A percentile compares a stretch with the other conserved stretches of the same genome.
Conservation (phyloP, 2,329 filamentous ascomycete genomes). For the Colletotrichum higginsianum region DNA sequence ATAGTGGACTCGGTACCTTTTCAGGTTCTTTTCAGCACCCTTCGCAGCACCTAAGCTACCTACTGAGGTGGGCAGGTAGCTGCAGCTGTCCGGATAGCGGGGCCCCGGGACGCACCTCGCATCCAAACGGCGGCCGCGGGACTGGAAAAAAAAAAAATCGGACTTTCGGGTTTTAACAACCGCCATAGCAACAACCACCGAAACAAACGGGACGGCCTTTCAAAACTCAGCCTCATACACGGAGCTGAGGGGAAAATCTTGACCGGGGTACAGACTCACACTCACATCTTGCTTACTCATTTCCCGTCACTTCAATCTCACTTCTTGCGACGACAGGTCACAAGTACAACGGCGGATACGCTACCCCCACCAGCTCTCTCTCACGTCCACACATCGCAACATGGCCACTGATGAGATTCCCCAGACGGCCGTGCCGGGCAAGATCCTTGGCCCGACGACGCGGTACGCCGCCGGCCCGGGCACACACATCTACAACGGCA, state of each 20-base stretch:
- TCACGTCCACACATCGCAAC: conserved; percentile 28
- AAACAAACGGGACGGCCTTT: conserved; percentile 27
- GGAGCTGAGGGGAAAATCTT: conserved; percentile 14
- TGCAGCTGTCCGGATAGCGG: conserved; percentile 32
- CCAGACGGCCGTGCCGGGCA: conserved; percentile 84
- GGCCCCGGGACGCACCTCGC: conserved; percentile 31
- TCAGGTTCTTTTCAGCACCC: not conserved
- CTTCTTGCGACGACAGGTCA: not conserved
- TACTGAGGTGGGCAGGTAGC: not conserved
- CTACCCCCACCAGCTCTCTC: not conserved
- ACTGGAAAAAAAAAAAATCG: conserved; percentile 34
- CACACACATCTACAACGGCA: conserved; percentile 83
- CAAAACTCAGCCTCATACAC: conserved; percentile 17
- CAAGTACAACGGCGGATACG: conserved; percentile 11
- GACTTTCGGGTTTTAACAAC: conserved; percentile 39
- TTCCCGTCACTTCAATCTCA: not conserved
- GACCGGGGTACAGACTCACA: not conserved
- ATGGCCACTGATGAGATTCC: conserved; percentile 57
- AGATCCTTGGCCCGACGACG: conserved; percentile 78
- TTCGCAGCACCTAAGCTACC: not conserved
- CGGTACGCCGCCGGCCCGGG: conserved; percentile 83
- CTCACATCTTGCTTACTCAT: conserved; percentile 1
- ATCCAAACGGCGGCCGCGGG: conserved; percentile 25
- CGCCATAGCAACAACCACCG: conserved; percentile 22
- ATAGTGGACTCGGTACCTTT: not conserved